A percentile compares a stretch with the other conserved stretches of the same genome.
Evolutionary conservation across 176 grass and related monocot genomes (phyloP).

Genomic region (Aegilops sharonensis): DNA sequence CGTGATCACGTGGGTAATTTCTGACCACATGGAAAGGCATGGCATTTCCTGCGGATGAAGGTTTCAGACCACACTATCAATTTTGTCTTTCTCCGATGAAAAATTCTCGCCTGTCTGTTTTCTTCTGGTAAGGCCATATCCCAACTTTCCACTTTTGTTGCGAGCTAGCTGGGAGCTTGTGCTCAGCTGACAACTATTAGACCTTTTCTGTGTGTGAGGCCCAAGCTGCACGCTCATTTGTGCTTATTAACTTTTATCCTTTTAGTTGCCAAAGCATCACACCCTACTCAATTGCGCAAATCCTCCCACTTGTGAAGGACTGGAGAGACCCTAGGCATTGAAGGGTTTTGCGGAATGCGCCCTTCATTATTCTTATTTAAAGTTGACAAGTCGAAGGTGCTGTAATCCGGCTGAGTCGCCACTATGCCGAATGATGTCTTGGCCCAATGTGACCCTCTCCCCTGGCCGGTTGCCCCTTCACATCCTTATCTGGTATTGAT

Average conservation of each 20-base stretch:
- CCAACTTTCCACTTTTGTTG: not conserved
- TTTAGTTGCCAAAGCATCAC: not conserved
- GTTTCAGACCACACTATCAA: not conserved
- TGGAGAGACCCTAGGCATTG: not conserved
- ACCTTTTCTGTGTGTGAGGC: not conserved
- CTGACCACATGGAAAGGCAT: not conserved
- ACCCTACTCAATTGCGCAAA: not conserved
- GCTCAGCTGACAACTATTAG: not conserved
- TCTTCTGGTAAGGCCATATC: not conserved
- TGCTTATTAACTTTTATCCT: not conserved
- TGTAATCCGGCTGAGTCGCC: not conserved
- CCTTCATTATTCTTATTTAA: not conserved
- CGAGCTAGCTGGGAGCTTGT: not conserved
- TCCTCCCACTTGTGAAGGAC: not conserved
- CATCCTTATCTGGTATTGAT: not conserved
- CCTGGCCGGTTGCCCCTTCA: not conserved
- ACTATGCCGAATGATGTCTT: not conserved
- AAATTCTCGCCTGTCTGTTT: not conserved
- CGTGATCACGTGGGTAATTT: not conserved
- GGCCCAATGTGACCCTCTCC: not conserved
- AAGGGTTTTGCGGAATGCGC: not conserved
- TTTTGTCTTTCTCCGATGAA: not conserved
- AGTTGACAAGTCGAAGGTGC: not conserved
- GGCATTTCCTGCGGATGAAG: not conserved
- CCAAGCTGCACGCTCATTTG: not conserved